Base-by-base conservation (phyloP, 2,329 filamentous ascomycete species). In the Phoma sp. region DNA sequence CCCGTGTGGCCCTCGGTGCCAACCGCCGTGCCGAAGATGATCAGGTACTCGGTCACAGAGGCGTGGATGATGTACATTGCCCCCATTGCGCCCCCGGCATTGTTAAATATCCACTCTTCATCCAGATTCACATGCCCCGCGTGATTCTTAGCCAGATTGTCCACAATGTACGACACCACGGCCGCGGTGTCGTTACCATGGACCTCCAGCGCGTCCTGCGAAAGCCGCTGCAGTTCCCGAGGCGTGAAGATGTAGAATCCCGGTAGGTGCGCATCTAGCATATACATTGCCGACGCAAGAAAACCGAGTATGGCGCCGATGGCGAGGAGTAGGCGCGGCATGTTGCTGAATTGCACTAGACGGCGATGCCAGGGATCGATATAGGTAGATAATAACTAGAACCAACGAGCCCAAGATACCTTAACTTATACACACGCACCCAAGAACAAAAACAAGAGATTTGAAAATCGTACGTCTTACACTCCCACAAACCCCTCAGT, bases 51-150 rank as follows among this genome's bases (percentile, higher is more conserved):
- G 19, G 92, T 96, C 58, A 96, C 82, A 71, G 89, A 93, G 56
- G 91, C 90, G 73, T 96, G 92, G 68, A 96, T 88, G 62, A 96
- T 88, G 75, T 91, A 92, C 92, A 96, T 95, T 70, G 85, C 90
- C 51, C 92, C 92, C 92, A 96, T 96, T 47, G 91, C 91, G 61
- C 92, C 92, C 47, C 92, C 92, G 46, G 91, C 91, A 71, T 96
- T 96, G 82, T 96, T 96, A 70, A 96, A 94, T 40, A 96, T 82
- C 91, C 91, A 96, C 76, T 94, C 89, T 78, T 94, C 86, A 55
- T 88, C 79, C 51, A 84, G 73, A 78, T 89, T 92, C 71, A 94
- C 71, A 75, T 91, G 61, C 2, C 22, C 19, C 8, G 66, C 17
- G 59, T 71, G 63, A 51, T 67, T 63, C 22, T 52, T 44, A 3